Percentiles rank a stretch among this genome's conserved stretches.
Conservation (phyloP, 805 yeast genomes). For the Candida gorgasii region DNA sequence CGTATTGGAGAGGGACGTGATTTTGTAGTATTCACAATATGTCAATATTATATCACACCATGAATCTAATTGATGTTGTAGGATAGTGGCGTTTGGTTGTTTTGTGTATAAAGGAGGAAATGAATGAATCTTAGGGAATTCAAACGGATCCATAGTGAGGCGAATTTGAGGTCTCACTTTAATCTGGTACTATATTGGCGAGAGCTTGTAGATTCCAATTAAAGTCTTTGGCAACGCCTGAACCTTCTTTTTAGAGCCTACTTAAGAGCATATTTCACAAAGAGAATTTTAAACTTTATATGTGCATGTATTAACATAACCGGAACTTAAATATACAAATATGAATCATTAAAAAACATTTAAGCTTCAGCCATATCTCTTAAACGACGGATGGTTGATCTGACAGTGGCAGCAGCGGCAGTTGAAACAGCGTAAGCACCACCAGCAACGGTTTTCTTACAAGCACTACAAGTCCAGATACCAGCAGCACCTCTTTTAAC, state of each 20-base stretch:
- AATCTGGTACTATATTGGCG: too few relatives aligned
- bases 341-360: constrained; percentile 25
- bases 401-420: constrained; percentile 99
- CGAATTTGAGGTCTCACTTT: too few relatives aligned
- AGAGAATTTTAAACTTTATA: too few relatives aligned
- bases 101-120: constrained; percentile 93
- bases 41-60: constrained; percentile 70
- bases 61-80: constrained; percentile 72
- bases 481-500: constrained; percentile 98
- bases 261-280: too few relatives aligned
- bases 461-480: constrained; percentile 96
- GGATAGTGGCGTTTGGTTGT: constrained; percentile 81
- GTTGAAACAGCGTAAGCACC: constrained; percentile 99
- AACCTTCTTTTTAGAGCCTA: too few relatives aligned
- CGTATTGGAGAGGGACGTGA: constrained; percentile 30
- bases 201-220: too few relatives aligned
- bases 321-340: constrained; percentile 26
- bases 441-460: constrained; percentile 98
- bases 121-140: constrained; percentile 44
- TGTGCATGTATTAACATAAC: constrained; percentile 14
- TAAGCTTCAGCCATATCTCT: constrained; percentile 99
- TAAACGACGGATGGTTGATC: constrained; percentile 99
- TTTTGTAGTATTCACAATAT: constrained; percentile 56
- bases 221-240: too few relatives aligned
- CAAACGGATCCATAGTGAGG: constrained; percentile 20